Conservation (phyloP, 495 filamentous ascomycete species). For the Platismatia glauca region DNA sequence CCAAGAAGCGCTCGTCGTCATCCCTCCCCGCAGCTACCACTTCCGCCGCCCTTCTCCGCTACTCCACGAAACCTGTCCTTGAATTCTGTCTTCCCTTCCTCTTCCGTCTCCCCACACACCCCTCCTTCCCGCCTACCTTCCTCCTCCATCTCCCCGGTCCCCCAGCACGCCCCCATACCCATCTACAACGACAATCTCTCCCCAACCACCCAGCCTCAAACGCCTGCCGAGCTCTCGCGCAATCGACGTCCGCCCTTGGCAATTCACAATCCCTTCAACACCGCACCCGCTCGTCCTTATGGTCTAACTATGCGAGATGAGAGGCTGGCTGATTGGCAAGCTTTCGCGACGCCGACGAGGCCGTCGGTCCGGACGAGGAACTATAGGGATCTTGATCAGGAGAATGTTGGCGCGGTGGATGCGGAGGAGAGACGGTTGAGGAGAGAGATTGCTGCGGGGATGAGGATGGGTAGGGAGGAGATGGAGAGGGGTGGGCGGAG, state of each 20-base stretch:
- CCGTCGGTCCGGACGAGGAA: background rate
- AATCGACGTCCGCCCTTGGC: conserved; percentile 7
- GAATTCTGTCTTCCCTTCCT: conserved; percentile 13
- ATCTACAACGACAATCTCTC: conserved; percentile 46
- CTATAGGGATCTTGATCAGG: conserved; percentile 9
- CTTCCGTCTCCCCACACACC: conserved; percentile 14
- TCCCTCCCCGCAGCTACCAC: conserved; percentile 23
- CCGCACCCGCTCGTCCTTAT: conserved; percentile 13
- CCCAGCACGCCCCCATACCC: conserved; percentile 11
- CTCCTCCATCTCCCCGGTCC: background rate
- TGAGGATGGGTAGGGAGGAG: conserved; percentile 10
- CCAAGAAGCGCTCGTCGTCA: conserved; percentile 18
- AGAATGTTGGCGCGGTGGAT: conserved; percentile 15
- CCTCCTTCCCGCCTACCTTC: conserved; percentile 1
- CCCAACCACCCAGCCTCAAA: conserved; percentile 45
- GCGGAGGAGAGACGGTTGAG: conserved; percentile 17
- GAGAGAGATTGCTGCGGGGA: conserved; percentile 7
- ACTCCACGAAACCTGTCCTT: conserved; percentile 21
- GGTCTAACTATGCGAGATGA: background rate
- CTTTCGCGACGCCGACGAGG: conserved; percentile 7
- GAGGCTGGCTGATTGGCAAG: conserved; percentile 5
- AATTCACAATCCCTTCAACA: conserved; percentile 14
- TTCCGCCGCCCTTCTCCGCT: conserved; percentile 35
- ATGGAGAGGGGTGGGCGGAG: conserved; percentile 1
- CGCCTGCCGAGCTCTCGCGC: conserved; percentile 41